Percentiles rank a stretch among this genome's conserved stretches.
Conservation (phyloP, 345 rosid species). For the Ceriops decandra region DNA sequence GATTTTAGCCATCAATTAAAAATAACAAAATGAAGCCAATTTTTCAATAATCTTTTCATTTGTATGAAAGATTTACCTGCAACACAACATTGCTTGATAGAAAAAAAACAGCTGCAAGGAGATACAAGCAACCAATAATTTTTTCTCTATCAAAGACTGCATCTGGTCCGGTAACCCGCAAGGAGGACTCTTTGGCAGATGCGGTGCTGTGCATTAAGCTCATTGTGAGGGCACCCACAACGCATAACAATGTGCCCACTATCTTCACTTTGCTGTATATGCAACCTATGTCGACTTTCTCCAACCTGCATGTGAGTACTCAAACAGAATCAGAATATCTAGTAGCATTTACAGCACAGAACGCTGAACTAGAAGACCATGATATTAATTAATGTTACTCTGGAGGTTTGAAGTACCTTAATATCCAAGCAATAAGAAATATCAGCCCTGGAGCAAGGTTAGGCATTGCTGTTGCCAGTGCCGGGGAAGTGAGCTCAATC, state of each 20-base stretch:
- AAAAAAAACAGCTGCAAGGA: conserved; percentile 62
- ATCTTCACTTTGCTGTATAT: conserved; percentile 75
- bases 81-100: conserved; percentile 62
- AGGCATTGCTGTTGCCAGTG: conserved; percentile 96
- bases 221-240: conserved; percentile 67
- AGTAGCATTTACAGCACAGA: neutral
- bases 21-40: neutral
- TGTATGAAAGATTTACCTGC: conserved; percentile 41
- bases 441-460: conserved; percentile 89
- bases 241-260: conserved; percentile 73
- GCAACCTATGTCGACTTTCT: conserved; percentile 66
- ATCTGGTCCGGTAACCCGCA: neutral
- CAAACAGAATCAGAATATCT: neutral
- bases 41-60: neutral
- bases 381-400: neutral
- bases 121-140: conserved; percentile 71
- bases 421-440: conserved; percentile 78
- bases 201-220: conserved; percentile 74
- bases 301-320: conserved; percentile 47
- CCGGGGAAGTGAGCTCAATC: conserved; percentile 76
- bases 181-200: conserved; percentile 14
- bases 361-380: no score
- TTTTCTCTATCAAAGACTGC: conserved; percentile 45
- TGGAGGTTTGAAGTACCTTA: conserved; percentile 37
- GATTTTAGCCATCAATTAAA: neutral